A percentile compares a stretch with the other conserved stretches of the same genome.
Conservation (phyloP, 2,329 filamentous ascomycete species). For the Microdochium trichocladiopsis region DNA sequence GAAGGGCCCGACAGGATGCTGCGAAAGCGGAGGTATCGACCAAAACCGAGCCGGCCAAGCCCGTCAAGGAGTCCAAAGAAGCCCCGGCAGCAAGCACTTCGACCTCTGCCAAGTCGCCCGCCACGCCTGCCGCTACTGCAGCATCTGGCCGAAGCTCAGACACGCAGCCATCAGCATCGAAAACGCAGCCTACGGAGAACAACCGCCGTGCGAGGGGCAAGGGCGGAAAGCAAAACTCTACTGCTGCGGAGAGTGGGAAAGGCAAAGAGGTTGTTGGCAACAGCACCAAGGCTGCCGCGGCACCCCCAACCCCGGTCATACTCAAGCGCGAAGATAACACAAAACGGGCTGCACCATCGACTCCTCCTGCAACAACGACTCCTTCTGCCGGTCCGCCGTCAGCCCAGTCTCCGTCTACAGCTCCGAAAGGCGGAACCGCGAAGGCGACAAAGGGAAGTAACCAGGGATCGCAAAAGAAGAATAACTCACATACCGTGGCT, state of each 20-base stretch:
- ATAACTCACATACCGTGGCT: slow-evolving; percentile 14
- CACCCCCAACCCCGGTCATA: slow-evolving; percentile 21
- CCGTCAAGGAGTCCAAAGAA: slow-evolving; percentile 14
- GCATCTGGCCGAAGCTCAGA: not conserved
- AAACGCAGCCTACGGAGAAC: slow-evolving; percentile 20
- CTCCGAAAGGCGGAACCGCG: slow-evolving; percentile 10
- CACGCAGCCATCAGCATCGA: slow-evolving; percentile 15
- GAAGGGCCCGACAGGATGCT: slow-evolving; percentile 51
- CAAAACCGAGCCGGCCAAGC: slow-evolving; percentile 28
- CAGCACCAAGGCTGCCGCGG: slow-evolving; percentile 15
- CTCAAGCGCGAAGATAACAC: slow-evolving; percentile 29
- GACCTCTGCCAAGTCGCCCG: slow-evolving; percentile 3
- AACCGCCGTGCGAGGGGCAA: slow-evolving; percentile 14
- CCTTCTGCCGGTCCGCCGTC: slow-evolving; percentile 21
- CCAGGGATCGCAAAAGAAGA: slow-evolving; percentile 22
- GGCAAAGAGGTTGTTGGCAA: slow-evolving; percentile 13
- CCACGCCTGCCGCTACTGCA: slow-evolving; percentile 4
- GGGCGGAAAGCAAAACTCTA: slow-evolving; percentile 4
- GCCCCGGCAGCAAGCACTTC: slow-evolving; percentile 9
- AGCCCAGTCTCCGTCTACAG: slow-evolving; percentile 14
- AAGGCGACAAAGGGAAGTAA: slow-evolving; percentile 12
- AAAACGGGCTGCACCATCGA: slow-evolving; percentile 10
- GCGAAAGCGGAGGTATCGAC: slow-evolving; percentile 45
- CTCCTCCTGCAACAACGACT: slow-evolving; percentile 16
- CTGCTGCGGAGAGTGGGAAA: slow-evolving; percentile 11